These are phyloP conservation scores for Aspergillus sp. DNA, from an alignment of 2,329 filamentous ascomycete species.

Conservation along the genomic window DNA sequence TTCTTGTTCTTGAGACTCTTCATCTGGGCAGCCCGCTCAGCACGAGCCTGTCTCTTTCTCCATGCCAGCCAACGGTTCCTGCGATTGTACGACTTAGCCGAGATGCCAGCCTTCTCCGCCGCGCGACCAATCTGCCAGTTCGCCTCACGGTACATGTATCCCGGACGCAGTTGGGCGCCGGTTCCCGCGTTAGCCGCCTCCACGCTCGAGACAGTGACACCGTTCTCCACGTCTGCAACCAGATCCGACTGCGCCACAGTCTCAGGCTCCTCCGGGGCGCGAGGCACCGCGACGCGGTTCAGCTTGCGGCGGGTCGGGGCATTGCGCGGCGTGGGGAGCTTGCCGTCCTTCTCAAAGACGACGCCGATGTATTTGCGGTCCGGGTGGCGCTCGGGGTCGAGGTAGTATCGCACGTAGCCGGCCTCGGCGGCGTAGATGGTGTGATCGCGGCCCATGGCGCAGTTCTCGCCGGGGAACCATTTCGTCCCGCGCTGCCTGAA, in stretches of 20 bases:
- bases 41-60: constrained; percentile 56
- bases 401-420: constrained; percentile 96
- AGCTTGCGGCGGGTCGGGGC: constrained; percentile 72
- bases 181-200: constrained; percentile 23
- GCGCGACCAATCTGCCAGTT: constrained; percentile 67
- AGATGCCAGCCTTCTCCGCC: constrained; percentile 58
- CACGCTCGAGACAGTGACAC: constrained; percentile 22
- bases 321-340: constrained; percentile 72
- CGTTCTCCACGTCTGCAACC: constrained; percentile 22
- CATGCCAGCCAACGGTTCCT: constrained; percentile 64
- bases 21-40: constrained; percentile 52
- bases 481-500: constrained; percentile 93
- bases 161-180: constrained; percentile 46
- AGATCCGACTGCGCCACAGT: constrained; percentile 24
- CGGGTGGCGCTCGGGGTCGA: constrained; percentile 76
- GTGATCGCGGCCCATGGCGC: constrained; percentile 91
- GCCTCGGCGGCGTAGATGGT: constrained; percentile 83
- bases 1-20: constrained; percentile 51
- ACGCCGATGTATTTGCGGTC: constrained; percentile 94
- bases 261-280: constrained; percentile 17
- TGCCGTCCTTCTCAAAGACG: constrained; percentile 76
- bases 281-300: constrained; percentile 62
- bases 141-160: constrained; percentile 63
- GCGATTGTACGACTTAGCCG: constrained; percentile 54
- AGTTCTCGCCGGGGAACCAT: constrained; percentile 96